Percentiles rank a stretch among this genome's conserved stretches.
phyloP scores from a whole-genome alignment of 169 alveolate species.

The Blepharisma undulans region DNA sequence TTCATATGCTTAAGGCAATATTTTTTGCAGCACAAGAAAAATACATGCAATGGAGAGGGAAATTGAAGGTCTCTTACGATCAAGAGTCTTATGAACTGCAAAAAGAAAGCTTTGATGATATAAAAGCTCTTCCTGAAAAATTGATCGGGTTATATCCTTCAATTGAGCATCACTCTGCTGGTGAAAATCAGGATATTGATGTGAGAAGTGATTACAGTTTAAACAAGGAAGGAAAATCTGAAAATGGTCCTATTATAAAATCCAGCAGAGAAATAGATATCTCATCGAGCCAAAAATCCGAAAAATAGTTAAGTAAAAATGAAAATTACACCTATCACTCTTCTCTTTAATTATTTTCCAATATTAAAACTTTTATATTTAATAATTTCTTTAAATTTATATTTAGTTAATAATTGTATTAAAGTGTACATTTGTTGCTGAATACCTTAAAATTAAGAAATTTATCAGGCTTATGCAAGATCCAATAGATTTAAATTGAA shows the following conservation, averaged over 20 bases:
- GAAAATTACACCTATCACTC: background rate
- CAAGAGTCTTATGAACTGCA: background rate
- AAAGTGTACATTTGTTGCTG: too few species aligned
- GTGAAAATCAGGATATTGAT: background rate
- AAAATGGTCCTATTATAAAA: background rate
- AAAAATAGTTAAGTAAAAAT: background rate
- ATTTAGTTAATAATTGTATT: too few species aligned
- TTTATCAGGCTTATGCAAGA: background rate
- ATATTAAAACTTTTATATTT: background rate
- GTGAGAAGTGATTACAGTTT: background rate
- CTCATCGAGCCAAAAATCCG: background rate
- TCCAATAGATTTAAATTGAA: background rate
- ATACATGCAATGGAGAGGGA: background rate
- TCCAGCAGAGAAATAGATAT: background rate
- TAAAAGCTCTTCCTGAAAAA: background rate
- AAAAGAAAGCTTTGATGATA: background rate
- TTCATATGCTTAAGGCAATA: slow-evolving; percentile 6
- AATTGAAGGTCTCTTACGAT: background rate
- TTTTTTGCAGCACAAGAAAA: background rate
- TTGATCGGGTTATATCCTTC: background rate
- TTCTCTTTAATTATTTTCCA: background rate
- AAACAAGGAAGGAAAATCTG: background rate
- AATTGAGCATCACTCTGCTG: background rate
- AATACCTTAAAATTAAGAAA: too few species aligned
- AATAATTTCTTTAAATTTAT: background rate